phyloP scores from a whole-genome alignment of 306 rosid genomes.

The Acmispon strigosus region DNA sequence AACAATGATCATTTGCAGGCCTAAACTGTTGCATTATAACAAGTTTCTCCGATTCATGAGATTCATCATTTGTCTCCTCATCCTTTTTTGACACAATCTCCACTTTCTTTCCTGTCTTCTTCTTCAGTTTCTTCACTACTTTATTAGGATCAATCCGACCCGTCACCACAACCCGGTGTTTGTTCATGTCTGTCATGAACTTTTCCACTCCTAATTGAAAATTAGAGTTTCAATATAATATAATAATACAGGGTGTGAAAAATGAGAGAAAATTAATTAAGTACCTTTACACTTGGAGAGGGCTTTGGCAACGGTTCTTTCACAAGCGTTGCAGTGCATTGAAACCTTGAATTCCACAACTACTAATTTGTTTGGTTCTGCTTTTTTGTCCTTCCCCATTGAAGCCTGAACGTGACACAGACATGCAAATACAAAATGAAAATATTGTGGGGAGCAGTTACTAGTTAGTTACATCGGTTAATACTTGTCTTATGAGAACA shows the following conservation, averaged over 20 bases:
- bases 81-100: slow-evolving; percentile 41
- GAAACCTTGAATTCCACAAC: slow-evolving; percentile 53
- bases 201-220: slow-evolving; percentile 57
- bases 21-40: slow-evolving; percentile 4
- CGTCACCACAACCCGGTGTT: slow-evolving; percentile 47
- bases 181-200: slow-evolving; percentile 57
- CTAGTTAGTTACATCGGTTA: slow-evolving; percentile 21
- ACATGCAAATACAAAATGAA: background rate
- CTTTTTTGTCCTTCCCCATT: slow-evolving; percentile 53
- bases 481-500: background rate
- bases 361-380: slow-evolving; percentile 26
- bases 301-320: slow-evolving; percentile 57
- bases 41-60: background rate
- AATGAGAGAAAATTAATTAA: background rate
- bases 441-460: background rate
- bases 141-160: slow-evolving; percentile 60
- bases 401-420: background rate
- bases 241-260: background rate
- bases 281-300: slow-evolving; percentile 68
- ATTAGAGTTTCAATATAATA: background rate
- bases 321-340: slow-evolving; percentile 80
- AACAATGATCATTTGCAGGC: slow-evolving; percentile 20
- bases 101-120: slow-evolving; percentile 58
- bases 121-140: slow-evolving; percentile 60
- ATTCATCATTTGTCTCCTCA: background rate